phyloP scores from a whole-genome alignment of 176 grass and related monocot genomes.

The Carex pumila region DNA sequence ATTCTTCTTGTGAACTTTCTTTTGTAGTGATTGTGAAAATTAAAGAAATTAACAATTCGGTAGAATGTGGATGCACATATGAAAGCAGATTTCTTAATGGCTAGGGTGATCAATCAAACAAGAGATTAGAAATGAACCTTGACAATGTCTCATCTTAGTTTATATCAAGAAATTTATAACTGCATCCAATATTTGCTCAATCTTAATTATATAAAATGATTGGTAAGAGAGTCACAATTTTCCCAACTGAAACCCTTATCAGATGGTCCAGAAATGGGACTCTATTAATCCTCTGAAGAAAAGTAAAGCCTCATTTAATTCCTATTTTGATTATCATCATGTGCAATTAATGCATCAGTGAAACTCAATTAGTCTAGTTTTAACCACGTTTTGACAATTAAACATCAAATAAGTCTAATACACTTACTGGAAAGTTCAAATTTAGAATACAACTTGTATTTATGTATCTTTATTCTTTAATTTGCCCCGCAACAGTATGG shows the following conservation, averaged over 20 bases:
- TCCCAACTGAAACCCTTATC: not conserved
- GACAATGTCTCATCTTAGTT: not conserved
- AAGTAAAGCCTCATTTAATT: not conserved
- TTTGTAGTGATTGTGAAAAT: not conserved
- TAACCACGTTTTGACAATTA: not conserved
- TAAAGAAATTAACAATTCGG: not conserved
- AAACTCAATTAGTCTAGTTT: not conserved
- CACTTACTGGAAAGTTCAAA: not conserved
- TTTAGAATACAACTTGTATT: not conserved
- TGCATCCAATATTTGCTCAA: not conserved
- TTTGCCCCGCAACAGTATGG: not conserved
- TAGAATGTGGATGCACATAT: not conserved
- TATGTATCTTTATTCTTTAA: not conserved
- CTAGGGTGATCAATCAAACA: not conserved
- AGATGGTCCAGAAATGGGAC: no score
- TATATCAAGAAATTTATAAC: not conserved
- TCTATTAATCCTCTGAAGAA: not conserved
- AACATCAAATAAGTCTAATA: not conserved
- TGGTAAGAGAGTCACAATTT: not conserved
- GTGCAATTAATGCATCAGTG: not conserved
- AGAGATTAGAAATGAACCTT: not conserved
- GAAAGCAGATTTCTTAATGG: not conserved
- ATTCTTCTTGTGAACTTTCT: not conserved
- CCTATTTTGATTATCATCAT: not conserved
- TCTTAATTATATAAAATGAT: not conserved